These are phyloP conservation scores for Plasmodium vinckei DNA, from an alignment of 169 alveolate genomes.

Conservation along the genomic window DNA sequence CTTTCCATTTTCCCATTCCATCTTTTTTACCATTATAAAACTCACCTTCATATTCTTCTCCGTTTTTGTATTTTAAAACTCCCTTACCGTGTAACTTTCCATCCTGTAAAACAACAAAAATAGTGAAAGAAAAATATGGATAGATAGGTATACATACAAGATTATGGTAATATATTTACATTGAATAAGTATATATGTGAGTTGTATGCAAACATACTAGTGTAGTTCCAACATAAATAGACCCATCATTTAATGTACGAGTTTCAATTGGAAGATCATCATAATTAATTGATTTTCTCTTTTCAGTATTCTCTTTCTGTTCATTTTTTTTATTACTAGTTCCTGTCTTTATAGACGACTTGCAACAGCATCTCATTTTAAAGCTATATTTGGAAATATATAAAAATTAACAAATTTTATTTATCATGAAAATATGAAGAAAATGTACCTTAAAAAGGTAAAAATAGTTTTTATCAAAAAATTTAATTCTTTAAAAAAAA, in stretches of 20 bases:
- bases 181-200: not conserved
- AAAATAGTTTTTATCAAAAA: not conserved
- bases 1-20: constrained; percentile 94
- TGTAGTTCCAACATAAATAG: constrained; percentile 50
- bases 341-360: constrained; percentile 16
- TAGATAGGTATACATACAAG: no score
- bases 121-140: no score
- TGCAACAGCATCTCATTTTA: constrained; percentile 50
- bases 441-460: not conserved
- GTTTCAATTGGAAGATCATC: constrained; percentile 20
- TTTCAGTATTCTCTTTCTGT: not conserved
- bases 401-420: not conserved
- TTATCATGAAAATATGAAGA: not conserved
- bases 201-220: not conserved
- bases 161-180: not conserved
- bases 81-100: constrained; percentile 77
- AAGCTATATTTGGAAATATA: not conserved
- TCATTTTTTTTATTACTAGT: constrained; percentile 4
- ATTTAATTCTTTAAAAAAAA: not conserved
- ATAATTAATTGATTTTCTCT: not conserved
- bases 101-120: constrained; percentile 20
- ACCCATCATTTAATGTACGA: constrained; percentile 44
- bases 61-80: constrained; percentile 80
- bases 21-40: constrained; percentile 92
- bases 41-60: constrained; percentile 93